phyloP scores from a whole-genome alignment of 164 flowering plant species.

The Buxus sempervirens region DNA sequence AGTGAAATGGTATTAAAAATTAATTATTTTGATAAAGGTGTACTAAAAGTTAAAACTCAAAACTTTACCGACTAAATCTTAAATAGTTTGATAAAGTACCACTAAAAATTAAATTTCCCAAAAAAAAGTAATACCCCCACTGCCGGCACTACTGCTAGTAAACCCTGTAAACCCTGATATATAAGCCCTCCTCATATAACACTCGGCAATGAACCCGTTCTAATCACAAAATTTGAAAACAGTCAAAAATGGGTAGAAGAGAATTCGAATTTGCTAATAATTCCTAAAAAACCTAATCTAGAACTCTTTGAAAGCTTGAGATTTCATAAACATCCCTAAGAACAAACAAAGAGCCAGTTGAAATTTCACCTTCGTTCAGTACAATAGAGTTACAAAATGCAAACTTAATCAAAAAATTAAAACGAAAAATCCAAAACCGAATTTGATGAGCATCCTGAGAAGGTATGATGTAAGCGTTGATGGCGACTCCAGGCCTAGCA shows the following conservation, averaged over 20 bases:
- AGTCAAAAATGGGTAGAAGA: neutral
- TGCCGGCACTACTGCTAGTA: constrained; percentile 98
- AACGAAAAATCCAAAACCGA: neutral
- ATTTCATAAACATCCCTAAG: neutral
- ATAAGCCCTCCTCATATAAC: constrained; percentile 81
- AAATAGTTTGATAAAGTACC: too few species aligned
- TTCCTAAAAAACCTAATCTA: neutral
- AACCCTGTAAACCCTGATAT: constrained; percentile 95
- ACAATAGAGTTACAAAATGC: neutral
- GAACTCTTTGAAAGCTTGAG: neutral
- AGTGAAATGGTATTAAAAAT: too few species aligned
- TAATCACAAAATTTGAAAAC: constrained; percentile 18
- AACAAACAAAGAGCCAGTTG: neutral
- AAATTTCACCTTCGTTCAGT: neutral
- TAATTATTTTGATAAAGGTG: too few species aligned
- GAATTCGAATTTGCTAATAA: neutral
- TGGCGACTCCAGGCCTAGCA: constrained; percentile 61
- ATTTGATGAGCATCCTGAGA: constrained; percentile 99
- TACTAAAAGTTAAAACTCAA: too few species aligned
- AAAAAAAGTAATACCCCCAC: too few species aligned
- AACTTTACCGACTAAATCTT: too few species aligned
- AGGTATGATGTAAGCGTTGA: constrained; percentile 92
- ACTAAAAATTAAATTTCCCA: too few species aligned
- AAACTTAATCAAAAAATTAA: neutral
- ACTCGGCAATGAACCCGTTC: constrained; percentile 98